These are phyloP conservation scores for Crithidia thermophila DNA, from an alignment of 208 protist genomes.

Conservation along the genomic window DNA sequence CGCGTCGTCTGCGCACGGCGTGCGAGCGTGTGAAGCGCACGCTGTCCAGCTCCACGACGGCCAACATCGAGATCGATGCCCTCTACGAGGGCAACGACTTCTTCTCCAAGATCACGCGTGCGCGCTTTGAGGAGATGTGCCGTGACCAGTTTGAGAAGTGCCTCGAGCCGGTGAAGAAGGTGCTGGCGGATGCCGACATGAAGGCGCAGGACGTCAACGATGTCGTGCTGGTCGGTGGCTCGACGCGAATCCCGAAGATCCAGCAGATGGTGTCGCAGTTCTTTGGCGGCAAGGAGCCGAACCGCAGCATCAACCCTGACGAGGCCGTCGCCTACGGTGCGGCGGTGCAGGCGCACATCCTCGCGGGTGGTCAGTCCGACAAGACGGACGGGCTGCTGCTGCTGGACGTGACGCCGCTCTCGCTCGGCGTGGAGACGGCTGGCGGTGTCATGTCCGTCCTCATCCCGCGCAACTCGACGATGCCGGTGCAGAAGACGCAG, in stretches of 20 bases:
- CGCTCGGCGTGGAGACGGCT: conserved; percentile 92
- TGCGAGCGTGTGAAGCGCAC: conserved; percentile 98
- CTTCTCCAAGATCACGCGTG: conserved; percentile 97
- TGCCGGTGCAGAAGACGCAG: conserved; percentile 87
- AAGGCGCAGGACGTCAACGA: conserved; percentile 90
- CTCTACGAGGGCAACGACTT: conserved; percentile 98
- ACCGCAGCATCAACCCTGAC: conserved; percentile 94
- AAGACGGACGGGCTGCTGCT: conserved; percentile 83
- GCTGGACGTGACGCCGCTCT: conserved; percentile 93
- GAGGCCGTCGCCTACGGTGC: conserved; percentile 95
- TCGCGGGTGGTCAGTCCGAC: conserved; percentile 71
- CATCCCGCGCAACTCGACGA: conserved; percentile 86
- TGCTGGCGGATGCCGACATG: conserved; percentile 91
- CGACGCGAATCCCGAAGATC: conserved; percentile 98
- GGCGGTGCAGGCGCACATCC: conserved; percentile 97
- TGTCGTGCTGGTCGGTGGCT: conserved; percentile 96
- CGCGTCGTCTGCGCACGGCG: conserved; percentile 82
- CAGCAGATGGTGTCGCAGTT: conserved; percentile 96
- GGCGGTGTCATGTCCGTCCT: conserved; percentile 97
- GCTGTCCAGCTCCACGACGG: conserved; percentile 93
- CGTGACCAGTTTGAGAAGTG: conserved; percentile 87
- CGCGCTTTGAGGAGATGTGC: conserved; percentile 98
- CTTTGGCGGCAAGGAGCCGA: conserved; percentile 95
- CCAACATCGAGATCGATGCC: conserved; percentile 98
- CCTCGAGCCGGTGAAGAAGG: conserved; percentile 85